Evolutionary conservation across 257 asterid species (phyloP).

Genomic region (Solanum sparsipilum): DNA sequence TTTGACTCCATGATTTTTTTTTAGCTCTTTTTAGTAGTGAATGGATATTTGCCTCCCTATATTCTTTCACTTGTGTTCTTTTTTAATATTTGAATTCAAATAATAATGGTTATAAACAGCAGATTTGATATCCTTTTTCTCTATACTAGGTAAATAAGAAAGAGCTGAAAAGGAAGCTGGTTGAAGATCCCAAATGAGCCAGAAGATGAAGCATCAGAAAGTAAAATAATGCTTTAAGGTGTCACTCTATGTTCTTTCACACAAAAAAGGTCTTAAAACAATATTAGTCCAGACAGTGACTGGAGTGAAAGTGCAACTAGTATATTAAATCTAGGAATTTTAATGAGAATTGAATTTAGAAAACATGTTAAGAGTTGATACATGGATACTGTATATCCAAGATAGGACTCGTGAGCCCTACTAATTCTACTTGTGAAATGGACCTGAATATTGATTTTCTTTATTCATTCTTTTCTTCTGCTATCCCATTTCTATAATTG

Average conservation of each 20-base stretch:
- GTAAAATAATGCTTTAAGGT: not conserved
- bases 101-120: not conserved
- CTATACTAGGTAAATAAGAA: conserved; percentile 70
- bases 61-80: not conserved
- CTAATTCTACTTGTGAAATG: not conserved
- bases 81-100: not conserved
- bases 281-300: not conserved
- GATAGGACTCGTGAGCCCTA: not conserved
- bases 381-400: not conserved
- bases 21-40: not conserved
- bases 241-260: not conserved
- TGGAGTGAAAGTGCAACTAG: not conserved
- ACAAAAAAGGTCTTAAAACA: not conserved
- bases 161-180: conserved; percentile 58
- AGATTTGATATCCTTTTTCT: not conserved
- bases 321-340: not conserved
- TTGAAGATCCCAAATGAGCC: conserved; percentile 9
- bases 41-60: not conserved
- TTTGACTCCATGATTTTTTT: not conserved
- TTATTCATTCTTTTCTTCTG: not conserved
- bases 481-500: not conserved
- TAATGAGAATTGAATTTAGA: not conserved
- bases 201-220: not conserved
- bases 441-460: not conserved
- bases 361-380: not conserved